These are phyloP conservation scores for Suillus tomentosus DNA, from an alignment of 768 basidiomycete genomes.

Conservation along the genomic window DNA sequence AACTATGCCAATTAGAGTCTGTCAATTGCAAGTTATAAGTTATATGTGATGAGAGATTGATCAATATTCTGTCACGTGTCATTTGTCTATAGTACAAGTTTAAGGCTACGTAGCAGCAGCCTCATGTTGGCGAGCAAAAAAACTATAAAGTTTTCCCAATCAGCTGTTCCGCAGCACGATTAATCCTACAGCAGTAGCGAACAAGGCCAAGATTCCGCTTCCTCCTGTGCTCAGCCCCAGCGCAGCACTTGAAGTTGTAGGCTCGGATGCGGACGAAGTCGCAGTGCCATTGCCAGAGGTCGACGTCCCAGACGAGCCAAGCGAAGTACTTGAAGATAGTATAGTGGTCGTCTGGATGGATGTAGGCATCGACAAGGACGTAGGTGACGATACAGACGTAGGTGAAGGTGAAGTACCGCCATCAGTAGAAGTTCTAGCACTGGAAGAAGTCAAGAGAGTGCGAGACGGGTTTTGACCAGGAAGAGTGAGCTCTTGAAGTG, in stretches of 20 bases:
- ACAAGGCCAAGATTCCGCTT: not conserved
- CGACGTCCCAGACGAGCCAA: not conserved
- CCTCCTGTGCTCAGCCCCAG: not conserved
- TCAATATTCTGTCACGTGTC: no score
- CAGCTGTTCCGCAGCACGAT: not conserved
- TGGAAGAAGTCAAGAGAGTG: constrained; percentile 9
- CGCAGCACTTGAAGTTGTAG: not conserved
- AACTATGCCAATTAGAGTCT: no score
- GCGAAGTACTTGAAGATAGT: not conserved
- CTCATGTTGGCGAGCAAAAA: not conserved
- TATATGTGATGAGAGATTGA: no score
- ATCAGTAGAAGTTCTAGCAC: not conserved
- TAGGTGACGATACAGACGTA: not conserved
- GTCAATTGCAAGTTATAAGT: no score
- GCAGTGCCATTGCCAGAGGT: not conserved
- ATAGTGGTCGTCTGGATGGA: not conserved
- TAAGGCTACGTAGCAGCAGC: not conserved
- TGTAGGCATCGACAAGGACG: not conserved
- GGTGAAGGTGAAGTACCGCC: not conserved
- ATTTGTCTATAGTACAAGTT: no score
- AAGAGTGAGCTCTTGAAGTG: constrained; percentile 24
- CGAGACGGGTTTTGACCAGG: constrained; percentile 28
- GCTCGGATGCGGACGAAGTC: not conserved
- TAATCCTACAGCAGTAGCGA: not conserved
- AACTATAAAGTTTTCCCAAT: no score